Evolutionary conservation across 1,284 basidiomycete species (phyloP).

Genomic region (Rhizopogon hawkerae): DNA sequence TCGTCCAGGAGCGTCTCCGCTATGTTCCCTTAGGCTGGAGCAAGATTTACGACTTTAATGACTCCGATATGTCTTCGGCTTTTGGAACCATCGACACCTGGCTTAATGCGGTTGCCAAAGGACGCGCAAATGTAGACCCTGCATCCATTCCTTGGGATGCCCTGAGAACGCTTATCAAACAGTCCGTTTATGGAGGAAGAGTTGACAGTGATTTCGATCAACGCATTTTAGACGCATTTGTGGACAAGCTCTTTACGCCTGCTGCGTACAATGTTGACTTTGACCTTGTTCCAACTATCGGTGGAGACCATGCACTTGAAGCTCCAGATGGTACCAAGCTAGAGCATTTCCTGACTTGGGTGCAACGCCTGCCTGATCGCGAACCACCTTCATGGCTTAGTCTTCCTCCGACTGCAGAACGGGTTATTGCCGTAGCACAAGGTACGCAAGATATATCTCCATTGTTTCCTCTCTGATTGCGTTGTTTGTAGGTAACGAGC

Average conservation of each 20-base stretch:
- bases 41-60: constrained; percentile 95
- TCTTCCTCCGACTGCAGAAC: constrained; percentile 83
- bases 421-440: constrained; percentile 84
- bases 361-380: constrained; percentile 75
- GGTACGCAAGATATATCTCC: constrained; percentile 41
- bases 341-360: constrained; percentile 85
- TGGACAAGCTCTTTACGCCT: constrained; percentile 81
- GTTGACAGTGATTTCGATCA: constrained; percentile 94
- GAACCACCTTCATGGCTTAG: constrained; percentile 92
- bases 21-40: constrained; percentile 95
- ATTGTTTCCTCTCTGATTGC: constrained; percentile 7
- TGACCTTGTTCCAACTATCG: constrained; percentile 67
- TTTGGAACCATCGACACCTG: constrained; percentile 87
- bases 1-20: constrained; percentile 90
- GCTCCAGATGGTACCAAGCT: constrained; percentile 88
- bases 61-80: constrained; percentile 93
- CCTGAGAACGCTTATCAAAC: constrained; percentile 81
- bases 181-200: constrained; percentile 90
- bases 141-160: constrained; percentile 89
- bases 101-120: constrained; percentile 74
- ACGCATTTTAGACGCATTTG: constrained; percentile 82
- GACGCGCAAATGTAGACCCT: constrained; percentile 85
- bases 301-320: constrained; percentile 50
- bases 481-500: constrained; percentile 57
- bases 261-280: constrained; percentile 88